A percentile compares a stretch with the other conserved stretches of the same genome.
Evolutionary conservation across 2,329 filamentous ascomycete genomes (phyloP).

Genomic region (Periconia sp.): DNA sequence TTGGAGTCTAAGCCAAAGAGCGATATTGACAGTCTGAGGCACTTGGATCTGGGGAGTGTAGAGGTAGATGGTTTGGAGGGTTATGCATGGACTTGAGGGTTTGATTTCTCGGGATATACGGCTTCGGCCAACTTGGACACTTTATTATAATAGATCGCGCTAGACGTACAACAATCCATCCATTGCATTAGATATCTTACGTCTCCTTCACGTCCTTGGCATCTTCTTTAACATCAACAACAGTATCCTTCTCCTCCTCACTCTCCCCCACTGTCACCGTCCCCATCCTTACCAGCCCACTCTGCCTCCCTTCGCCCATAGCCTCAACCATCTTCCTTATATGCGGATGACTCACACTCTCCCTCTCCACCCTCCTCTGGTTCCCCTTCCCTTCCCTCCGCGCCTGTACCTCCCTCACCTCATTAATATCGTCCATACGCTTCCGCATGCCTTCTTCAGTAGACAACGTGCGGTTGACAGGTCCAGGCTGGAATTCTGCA

Average conservation of each 20-base stretch:
- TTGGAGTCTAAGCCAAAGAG: slow-evolving; percentile 6
- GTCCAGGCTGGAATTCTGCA: slow-evolving; percentile 10
- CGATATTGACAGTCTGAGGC: slow-evolving; percentile 21
- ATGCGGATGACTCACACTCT: slow-evolving; percentile 31
- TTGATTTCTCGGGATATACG: too few relatives aligned
- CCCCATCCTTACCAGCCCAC: slow-evolving; percentile 29
- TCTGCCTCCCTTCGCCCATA: slow-evolving; percentile 35
- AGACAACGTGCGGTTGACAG: slow-evolving; percentile 28
- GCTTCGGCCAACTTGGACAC: too few relatives aligned
- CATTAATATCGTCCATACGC: slow-evolving; percentile 16
- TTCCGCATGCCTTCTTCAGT: slow-evolving; percentile 37
- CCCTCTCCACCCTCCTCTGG: slow-evolving; percentile 16
- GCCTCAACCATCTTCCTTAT: slow-evolving; percentile 37
- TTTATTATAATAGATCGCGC: too few relatives aligned
- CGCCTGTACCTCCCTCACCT: neutral
- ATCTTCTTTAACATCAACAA: slow-evolving; percentile 29
- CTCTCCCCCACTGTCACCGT: slow-evolving; percentile 16
- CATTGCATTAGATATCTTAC: too few relatives aligned
- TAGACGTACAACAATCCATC: too few relatives aligned
- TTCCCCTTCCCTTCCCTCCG: slow-evolving; percentile 16
- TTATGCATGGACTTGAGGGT: too few relatives aligned
- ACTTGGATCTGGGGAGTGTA: slow-evolving; percentile 13
- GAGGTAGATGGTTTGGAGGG: too few relatives aligned
- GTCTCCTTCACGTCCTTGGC: too few relatives aligned
- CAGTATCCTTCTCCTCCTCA: slow-evolving; percentile 20